These are phyloP conservation scores for Xylaria sp. DNA, from an alignment of 2,329 filamentous ascomycete species.

Conservation along the genomic window DNA sequence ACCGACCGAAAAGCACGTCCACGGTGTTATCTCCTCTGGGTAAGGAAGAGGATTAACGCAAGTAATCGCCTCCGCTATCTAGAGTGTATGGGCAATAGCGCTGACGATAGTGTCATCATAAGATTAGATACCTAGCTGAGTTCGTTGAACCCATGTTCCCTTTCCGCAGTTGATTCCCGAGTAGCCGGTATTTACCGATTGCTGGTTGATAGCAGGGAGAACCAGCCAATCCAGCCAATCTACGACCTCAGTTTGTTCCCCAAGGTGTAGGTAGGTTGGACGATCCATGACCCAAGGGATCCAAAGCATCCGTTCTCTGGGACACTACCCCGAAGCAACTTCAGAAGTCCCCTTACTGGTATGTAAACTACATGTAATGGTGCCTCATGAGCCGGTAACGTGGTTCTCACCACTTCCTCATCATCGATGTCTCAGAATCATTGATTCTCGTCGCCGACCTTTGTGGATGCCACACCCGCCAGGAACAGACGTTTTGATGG, in stretches of 20 bases:
- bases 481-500: conserved; percentile 15
- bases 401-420: conserved; percentile 7
- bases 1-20: conserved; percentile 9
- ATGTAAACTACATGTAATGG: conserved; percentile 3
- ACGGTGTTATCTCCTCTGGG: conserved; percentile 14
- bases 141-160: background rate
- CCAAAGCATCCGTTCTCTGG: conserved; percentile 9
- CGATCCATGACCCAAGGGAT: conserved; percentile 13
- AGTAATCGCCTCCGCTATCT: conserved; percentile 13
- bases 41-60: conserved; percentile 20
- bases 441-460: conserved; percentile 16
- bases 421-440: background rate
- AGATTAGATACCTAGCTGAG: conserved; percentile 4
- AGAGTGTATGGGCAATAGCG: conserved; percentile 22
- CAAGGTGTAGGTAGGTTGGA: conserved; percentile 6
- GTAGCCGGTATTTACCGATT: conserved; percentile 9
- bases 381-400: conserved; percentile 5
- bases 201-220: background rate
- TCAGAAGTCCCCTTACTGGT: conserved; percentile 14
- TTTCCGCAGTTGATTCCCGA: conserved; percentile 20
- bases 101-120: conserved; percentile 24
- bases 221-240: conserved; percentile 17
- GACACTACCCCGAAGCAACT: conserved; percentile 16
- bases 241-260: conserved; percentile 11
- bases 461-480: conserved; percentile 28